Base-by-base conservation (phyloP, 495 filamentous ascomycete species). In the Xylaria curta region DNA sequence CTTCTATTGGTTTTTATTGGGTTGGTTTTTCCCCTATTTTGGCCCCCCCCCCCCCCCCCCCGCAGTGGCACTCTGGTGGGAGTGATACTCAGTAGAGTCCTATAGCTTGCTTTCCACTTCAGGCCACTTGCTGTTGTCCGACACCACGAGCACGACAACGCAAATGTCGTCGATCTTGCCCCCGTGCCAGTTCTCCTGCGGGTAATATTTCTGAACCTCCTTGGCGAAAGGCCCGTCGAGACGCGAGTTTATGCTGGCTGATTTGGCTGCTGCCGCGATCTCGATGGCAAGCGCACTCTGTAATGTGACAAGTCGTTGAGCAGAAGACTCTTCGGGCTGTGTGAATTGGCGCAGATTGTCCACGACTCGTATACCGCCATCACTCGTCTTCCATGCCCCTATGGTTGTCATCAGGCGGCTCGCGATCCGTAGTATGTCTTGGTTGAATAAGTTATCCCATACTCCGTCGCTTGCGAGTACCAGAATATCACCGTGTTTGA, bases 131-230 rank as follows among this genome's bases (percentile, higher is more conserved):
- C 69, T 76, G 56, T 86, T 85, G 71, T 87, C 88, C 6, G 92
- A 88, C 9, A 90, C 93, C 0, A 97, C 80, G 46, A 91, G 87
- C 15, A 94, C 90, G 53, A 98, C 81, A 6, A 92, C 91, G 72
- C 91, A 94, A 56, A 97, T 97, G 77, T 98, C 95, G 77, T 98
- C 95, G 62, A 95, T 88, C 76, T 98, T 98, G 3, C 95, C 95
- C 31, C 95, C 95, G 58, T 87, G 89, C 86, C 91, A 97, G 51
- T 87, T 86, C 79, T 97, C 94, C n/a, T 89, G 81, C 0, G 94
- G 94, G 75, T 92, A 95, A 74, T 91, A 89, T 73, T 90, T 92
- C 77, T 95, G 93, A 46, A 97, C 94, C 80, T 97, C 95, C 79
- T 91, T 96, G 12, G 96, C 94, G 79, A 99, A 99, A 38, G 96